Evolutionary conservation across 805 yeast genomes (phyloP).

Genomic region (Sugiyamaella marilandica): DNA sequence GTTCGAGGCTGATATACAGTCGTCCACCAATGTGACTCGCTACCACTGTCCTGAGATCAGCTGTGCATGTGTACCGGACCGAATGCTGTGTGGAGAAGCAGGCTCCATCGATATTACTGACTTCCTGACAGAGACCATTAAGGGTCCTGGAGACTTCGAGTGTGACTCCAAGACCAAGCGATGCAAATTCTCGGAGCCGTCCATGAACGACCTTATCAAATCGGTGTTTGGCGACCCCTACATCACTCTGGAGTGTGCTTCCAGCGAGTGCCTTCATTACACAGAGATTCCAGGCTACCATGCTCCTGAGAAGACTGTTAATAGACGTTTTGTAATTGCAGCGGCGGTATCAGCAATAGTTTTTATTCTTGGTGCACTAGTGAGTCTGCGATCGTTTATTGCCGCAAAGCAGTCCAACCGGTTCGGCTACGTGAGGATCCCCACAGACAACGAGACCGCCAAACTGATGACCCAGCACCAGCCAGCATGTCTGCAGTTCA

Average conservation of each 20-base stretch:
- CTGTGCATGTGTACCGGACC: conserved; percentile 89
- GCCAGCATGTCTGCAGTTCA: conserved; percentile 74
- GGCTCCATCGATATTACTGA: conserved; percentile 95
- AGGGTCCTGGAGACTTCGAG: conserved; percentile 88
- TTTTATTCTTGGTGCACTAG: conserved; percentile 16
- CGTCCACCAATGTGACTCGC: conserved; percentile 55
- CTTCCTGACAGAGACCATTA: conserved; percentile 80
- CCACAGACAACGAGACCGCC: conserved; percentile 39
- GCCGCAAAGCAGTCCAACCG: conserved; percentile 16
- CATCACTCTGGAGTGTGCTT: conserved; percentile 71
- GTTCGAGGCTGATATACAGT: conserved; percentile 46
- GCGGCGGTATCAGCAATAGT: conserved; percentile 22
- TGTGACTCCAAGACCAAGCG: conserved; percentile 61
- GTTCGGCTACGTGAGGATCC: conserved; percentile 23
- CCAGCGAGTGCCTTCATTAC: conserved; percentile 90
- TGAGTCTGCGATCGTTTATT: conserved; percentile 17
- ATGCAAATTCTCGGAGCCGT: conserved; percentile 88
- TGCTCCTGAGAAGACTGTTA: conserved; percentile 47
- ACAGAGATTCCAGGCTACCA: conserved; percentile 91
- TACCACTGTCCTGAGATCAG: conserved; percentile 71
- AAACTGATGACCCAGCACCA: conserved; percentile 50
- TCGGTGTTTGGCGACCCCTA: conserved; percentile 94
- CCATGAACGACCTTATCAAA: conserved; percentile 87
- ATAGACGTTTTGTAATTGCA: conserved; percentile 22
- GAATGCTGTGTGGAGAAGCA: conserved; percentile 88